Evolutionary conservation across 2,329 filamentous ascomycete genomes (phyloP).

Genomic region (Corynespora cassiicola): DNA sequence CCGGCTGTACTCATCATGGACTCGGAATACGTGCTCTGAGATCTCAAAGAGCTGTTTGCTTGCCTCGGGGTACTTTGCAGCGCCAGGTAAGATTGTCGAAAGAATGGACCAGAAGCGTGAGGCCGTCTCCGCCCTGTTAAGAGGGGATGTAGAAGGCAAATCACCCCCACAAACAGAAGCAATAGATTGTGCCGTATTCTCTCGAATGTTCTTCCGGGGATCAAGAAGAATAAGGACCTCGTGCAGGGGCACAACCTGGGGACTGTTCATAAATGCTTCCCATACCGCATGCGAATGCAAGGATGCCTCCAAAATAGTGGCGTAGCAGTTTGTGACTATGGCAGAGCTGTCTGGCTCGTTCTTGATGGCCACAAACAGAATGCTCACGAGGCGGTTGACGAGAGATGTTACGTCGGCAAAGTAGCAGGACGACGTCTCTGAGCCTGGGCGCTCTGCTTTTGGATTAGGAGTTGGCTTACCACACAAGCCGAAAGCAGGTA

Average conservation of each 20-base stretch:
- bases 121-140: conserved; percentile 36
- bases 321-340: conserved; percentile 33
- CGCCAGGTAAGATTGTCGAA: conserved; percentile 34
- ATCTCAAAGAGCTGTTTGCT: conserved; percentile 44
- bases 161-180: conserved; percentile 43
- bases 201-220: conserved; percentile 26
- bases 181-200: conserved; percentile 34
- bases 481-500: conserved; percentile 1
- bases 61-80: conserved; percentile 26
- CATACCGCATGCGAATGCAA: conserved; percentile 42
- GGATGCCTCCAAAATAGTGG: conserved; percentile 43
- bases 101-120: conserved; percentile 42
- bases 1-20: conserved; percentile 39
- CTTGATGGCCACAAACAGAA: conserved; percentile 29
- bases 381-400: conserved; percentile 37
- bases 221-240: conserved; percentile 37
- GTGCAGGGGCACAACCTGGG: conserved; percentile 33
- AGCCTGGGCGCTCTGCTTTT: conserved; percentile 40
- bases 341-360: conserved; percentile 16
- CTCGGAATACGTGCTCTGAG: conserved; percentile 43
- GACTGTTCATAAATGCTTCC: conserved; percentile 36
- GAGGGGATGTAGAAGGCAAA: conserved; percentile 39
- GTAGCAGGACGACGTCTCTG: conserved; percentile 37
- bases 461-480: conserved; percentile 26
- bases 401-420: conserved; percentile 37